Conservation (phyloP, 352 stramenopile genomes). For the Phytophthora citricola region DNA sequence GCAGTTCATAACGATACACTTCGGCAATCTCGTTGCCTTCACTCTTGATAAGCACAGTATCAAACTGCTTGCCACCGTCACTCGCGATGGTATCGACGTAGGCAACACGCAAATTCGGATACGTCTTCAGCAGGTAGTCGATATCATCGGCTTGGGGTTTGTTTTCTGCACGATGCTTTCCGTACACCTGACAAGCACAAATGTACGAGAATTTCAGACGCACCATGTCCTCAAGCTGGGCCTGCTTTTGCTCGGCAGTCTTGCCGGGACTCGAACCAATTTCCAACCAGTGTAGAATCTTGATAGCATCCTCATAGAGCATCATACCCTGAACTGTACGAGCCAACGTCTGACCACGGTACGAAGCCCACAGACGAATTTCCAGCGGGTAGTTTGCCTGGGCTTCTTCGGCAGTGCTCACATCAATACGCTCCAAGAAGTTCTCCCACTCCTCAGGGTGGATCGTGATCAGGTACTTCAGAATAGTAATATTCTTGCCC, state of each 20-base stretch:
- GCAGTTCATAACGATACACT: slow-evolving; percentile 81
- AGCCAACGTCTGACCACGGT: slow-evolving; percentile 76
- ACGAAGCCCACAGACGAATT: slow-evolving; percentile 80
- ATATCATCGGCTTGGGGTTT: slow-evolving; percentile 78
- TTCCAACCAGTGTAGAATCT: slow-evolving; percentile 84
- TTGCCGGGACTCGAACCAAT: slow-evolving; percentile 75
- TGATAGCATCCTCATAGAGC: slow-evolving; percentile 85
- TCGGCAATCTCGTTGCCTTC: slow-evolving; percentile 73
- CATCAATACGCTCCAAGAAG: slow-evolving; percentile 79
- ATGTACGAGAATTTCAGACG: slow-evolving; percentile 87
- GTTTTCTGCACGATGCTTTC: slow-evolving; percentile 73
- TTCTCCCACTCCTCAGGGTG: slow-evolving; percentile 84
- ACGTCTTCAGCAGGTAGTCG: slow-evolving; percentile 76
- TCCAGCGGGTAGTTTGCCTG: slow-evolving; percentile 69
- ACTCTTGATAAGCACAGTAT: slow-evolving; percentile 77
- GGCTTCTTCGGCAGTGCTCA: slow-evolving; percentile 67
- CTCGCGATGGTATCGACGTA: slow-evolving; percentile 76
- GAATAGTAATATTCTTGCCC: slow-evolving; percentile 83
- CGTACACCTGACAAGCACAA: slow-evolving; percentile 86
- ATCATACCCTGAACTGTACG: slow-evolving; percentile 86
- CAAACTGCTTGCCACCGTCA: slow-evolving; percentile 52
- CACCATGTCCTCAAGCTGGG: slow-evolving; percentile 82
- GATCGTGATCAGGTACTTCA: slow-evolving; percentile 84
- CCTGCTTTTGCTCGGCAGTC: slow-evolving; percentile 74
- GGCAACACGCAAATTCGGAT: slow-evolving; percentile 81